Evolutionary conservation across 371 early-diverging fungal species (phyloP).

Genomic region (Mortierella sp.): DNA sequence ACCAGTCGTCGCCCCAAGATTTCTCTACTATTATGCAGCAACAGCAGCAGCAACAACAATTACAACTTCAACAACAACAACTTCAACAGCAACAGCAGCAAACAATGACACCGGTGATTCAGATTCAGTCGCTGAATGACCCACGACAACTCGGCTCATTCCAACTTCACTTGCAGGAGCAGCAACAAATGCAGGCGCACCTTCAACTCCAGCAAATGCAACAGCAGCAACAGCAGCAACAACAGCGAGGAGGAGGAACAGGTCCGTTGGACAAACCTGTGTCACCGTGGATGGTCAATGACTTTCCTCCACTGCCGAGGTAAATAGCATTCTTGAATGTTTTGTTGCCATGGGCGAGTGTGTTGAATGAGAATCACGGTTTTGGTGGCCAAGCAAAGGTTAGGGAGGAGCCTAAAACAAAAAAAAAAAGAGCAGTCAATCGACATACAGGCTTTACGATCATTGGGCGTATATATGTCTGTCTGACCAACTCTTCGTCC

Average conservation of each 20-base stretch:
- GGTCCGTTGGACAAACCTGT: slow-evolving; percentile 33
- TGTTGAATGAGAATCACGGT: neutral
- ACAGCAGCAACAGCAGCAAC: slow-evolving; percentile 4
- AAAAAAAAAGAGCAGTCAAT: slow-evolving; percentile 7
- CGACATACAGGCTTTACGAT: neutral
- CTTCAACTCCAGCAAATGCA: slow-evolving; percentile 11
- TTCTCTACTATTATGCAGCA: slow-evolving; percentile 15
- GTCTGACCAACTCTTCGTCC: neutral
- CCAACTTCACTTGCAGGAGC: slow-evolving; percentile 34
- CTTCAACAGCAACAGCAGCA: slow-evolving; percentile 22
- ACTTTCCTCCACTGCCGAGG: slow-evolving; percentile 44
- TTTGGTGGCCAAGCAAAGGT: slow-evolving; percentile 7
- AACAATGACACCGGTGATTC: slow-evolving; percentile 27
- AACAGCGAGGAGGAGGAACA: neutral
- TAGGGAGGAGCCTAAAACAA: neutral
- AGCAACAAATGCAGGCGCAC: slow-evolving; percentile 33
- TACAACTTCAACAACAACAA: slow-evolving; percentile 15
- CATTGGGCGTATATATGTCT: neutral
- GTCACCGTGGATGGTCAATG: slow-evolving; percentile 29
- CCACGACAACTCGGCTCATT: slow-evolving; percentile 23
- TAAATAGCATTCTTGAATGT: slow-evolving; percentile 18
- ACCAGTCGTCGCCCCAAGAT: slow-evolving; percentile 16
- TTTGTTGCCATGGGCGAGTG: neutral
- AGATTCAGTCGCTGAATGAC: slow-evolving; percentile 46
- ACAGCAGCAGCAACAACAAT: slow-evolving; percentile 18